phyloP scores from a whole-genome alignment of 1,139 yeast genomes.

The Spathaspora sp. region DNA sequence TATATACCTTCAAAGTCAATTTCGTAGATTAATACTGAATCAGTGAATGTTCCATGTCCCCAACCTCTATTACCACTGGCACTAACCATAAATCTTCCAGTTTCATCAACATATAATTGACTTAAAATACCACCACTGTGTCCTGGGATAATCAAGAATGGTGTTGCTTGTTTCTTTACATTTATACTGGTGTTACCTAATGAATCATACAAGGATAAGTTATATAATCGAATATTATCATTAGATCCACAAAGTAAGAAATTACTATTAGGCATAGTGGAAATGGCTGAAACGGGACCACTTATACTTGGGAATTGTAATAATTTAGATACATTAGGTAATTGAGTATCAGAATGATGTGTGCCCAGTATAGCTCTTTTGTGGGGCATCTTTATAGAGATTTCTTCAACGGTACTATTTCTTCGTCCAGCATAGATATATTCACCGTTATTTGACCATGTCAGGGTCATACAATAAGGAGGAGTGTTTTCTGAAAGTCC shows the following conservation, averaged over 20 bases:
- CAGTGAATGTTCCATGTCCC: conserved; percentile 79
- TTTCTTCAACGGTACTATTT: conserved; percentile 85
- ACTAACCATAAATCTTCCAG: conserved; percentile 83
- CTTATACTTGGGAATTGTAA: conserved; percentile 82
- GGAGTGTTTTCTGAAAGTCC: conserved; percentile 70
- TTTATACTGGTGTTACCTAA: conserved; percentile 19
- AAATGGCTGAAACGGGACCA: conserved; percentile 85
- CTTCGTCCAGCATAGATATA: conserved; percentile 82
- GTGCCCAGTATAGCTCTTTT: conserved; percentile 18
- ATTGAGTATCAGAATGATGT: conserved; percentile 21
- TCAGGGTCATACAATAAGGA: conserved; percentile 94
- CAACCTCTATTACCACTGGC: conserved; percentile 96
- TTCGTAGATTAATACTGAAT: conserved; percentile 78
- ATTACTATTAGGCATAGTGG: conserved; percentile 77
- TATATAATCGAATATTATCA: conserved; percentile 87
- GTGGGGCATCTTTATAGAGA: conserved; percentile 65
- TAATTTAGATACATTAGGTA: conserved; percentile 53
- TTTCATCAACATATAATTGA: conserved; percentile 73
- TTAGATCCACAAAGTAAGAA: conserved; percentile 84
- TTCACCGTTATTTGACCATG: conserved; percentile 88
- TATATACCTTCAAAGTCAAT: conserved; percentile 40
- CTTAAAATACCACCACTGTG: conserved; percentile 59
- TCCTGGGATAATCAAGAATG: conserved; percentile 63
- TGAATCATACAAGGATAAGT: conserved; percentile 56
- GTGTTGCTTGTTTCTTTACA: conserved; percentile 46